phyloP scores from a whole-genome alignment of 306 rosid genomes.

The Betula pendula region DNA sequence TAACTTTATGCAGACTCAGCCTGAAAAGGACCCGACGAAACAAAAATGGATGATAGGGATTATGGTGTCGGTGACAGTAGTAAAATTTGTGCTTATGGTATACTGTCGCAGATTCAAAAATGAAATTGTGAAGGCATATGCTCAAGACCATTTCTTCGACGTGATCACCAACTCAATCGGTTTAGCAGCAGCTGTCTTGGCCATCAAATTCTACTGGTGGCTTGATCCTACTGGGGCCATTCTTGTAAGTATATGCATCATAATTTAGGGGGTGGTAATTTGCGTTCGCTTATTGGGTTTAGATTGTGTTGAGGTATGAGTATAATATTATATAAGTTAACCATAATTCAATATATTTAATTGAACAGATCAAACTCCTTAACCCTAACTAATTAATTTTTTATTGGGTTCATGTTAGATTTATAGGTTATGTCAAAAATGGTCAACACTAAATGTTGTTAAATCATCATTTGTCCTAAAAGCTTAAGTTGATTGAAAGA shows the following conservation, averaged over 20 bases:
- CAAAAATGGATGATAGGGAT: slow-evolving; percentile 93
- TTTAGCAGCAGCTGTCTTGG: slow-evolving; percentile 67
- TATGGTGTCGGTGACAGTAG: slow-evolving; percentile 66
- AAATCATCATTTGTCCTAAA: no score
- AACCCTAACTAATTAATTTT: no score
- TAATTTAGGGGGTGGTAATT: not conserved
- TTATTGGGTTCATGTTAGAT: no score
- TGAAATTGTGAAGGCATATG: slow-evolving; percentile 80
- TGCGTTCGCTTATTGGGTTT: no score
- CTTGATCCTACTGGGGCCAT: slow-evolving; percentile 84
- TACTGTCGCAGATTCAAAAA: slow-evolving; percentile 82
- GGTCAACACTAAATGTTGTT: no score
- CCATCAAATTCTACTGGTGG: slow-evolving; percentile 91
- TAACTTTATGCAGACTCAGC: slow-evolving; percentile 50
- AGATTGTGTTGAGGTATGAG: no score
- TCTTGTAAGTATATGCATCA: slow-evolving; percentile 40
- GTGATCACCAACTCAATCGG: slow-evolving; percentile 86
- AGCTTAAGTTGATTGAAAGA: no score
- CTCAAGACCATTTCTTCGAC: slow-evolving; percentile 92
- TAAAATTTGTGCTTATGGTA: slow-evolving; percentile 54
- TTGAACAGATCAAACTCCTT: no score
- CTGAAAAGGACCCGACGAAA: slow-evolving; percentile 63
- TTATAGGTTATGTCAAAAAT: no score
- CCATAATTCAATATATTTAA: no score
- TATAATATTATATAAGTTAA: no score